Percentiles rank a stretch among this genome's conserved stretches.
Evolutionary conservation across 2,329 filamentous ascomycete species (phyloP).

Genomic region (Neopestalotiopsis sp.): DNA sequence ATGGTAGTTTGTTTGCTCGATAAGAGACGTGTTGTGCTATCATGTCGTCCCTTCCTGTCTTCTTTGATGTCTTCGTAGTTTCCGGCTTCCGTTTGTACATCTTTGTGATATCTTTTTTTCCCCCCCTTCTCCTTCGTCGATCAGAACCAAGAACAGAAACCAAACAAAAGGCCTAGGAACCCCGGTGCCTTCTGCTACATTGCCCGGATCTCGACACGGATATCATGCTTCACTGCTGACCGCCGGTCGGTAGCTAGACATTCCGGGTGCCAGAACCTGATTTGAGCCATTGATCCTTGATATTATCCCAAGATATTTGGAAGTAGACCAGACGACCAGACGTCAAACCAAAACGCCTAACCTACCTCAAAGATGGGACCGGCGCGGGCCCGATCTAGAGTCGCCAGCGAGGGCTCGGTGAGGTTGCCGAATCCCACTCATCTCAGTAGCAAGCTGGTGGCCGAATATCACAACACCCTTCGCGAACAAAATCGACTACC

Average conservation of each 20-base stretch:
- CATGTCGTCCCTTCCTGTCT: neutral
- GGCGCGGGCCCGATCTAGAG: constrained; percentile 15
- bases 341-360: neutral
- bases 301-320: too few species aligned
- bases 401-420: constrained; percentile 23
- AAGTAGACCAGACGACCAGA: neutral
- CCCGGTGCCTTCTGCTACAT: neutral
- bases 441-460: constrained; percentile 24
- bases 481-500: constrained; percentile 27
- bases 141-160: neutral
- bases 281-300: neutral
- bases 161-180: neutral
- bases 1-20: neutral
- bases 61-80: neutral
- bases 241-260: neutral
- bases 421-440: constrained; percentile 19
- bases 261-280: neutral
- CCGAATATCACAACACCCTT: constrained; percentile 32
- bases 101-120: neutral
- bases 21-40: neutral
- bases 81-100: neutral
- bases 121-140: neutral
- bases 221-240: neutral
- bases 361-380: neutral
- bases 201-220: neutral